Evolutionary conservation across 2,329 filamentous ascomycete species (phyloP).

Genomic region (Aureobasidium sp.): DNA sequence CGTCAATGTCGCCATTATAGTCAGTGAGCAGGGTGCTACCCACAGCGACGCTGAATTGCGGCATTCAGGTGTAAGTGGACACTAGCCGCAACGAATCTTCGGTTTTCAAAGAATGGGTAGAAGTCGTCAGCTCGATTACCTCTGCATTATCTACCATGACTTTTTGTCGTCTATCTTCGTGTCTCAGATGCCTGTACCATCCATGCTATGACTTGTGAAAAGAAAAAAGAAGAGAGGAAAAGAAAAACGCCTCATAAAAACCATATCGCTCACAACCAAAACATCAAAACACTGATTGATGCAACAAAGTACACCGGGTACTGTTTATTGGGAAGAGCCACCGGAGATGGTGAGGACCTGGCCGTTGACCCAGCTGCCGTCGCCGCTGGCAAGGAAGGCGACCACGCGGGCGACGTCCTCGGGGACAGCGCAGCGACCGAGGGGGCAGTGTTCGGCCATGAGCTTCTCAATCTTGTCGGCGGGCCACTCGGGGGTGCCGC

Average conservation of each 20-base stretch:
- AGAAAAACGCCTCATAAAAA: slow-evolving; percentile 9
- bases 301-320: neutral
- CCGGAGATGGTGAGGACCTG: slow-evolving; percentile 39
- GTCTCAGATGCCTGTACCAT: slow-evolving; percentile 10
- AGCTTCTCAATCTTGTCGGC: slow-evolving; percentile 44
- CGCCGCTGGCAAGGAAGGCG: slow-evolving; percentile 32
- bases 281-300: neutral
- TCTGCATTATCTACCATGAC: slow-evolving; percentile 6
- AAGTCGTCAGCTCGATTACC: neutral
- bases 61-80: no score
- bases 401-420: slow-evolving; percentile 38
- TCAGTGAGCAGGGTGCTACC: neutral
- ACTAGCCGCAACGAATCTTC: no score
- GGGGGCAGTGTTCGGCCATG: slow-evolving; percentile 45
- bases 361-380: slow-evolving; percentile 37
- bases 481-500: slow-evolving; percentile 42
- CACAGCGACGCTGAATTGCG: neutral
- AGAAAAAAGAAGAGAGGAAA: neutral
- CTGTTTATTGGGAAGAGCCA: slow-evolving; percentile 32
- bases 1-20: neutral
- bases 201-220: neutral
- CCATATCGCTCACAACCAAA: neutral
- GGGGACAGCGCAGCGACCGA: slow-evolving; percentile 43
- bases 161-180: slow-evolving; percentile 11
- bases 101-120: neutral